These are phyloP conservation scores for Berberis thunbergii DNA, from an alignment of 164 flowering plant species.

Conservation along the genomic window DNA sequence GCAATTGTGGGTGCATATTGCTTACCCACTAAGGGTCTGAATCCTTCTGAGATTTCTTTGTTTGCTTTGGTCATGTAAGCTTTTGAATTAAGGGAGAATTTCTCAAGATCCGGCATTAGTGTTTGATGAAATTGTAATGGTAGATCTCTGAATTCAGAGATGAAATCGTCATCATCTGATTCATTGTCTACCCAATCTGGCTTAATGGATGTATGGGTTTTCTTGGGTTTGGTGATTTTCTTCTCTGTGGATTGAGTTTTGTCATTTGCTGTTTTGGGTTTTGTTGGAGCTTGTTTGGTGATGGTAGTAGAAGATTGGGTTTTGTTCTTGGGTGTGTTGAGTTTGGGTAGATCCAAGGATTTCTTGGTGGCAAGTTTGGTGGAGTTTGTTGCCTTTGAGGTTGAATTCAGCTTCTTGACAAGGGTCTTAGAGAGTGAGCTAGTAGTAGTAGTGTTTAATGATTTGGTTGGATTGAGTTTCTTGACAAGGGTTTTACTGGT, in stretches of 20 bases:
- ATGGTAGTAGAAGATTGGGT: conserved; percentile 25
- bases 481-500: conserved; percentile 13
- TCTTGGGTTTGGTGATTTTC: conserved; percentile 10
- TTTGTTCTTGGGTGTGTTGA: conserved; percentile 39
- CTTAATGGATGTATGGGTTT: conserved; percentile 14
- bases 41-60: conserved; percentile 52
- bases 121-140: conserved; percentile 64
- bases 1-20: conserved; percentile 67
- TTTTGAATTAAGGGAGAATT: conserved; percentile 60
- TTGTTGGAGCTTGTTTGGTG: conserved; percentile 14
- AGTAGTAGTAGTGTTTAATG: conserved; percentile 7
- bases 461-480: conserved; percentile 46
- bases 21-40: conserved; percentile 71
- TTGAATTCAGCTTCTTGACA: conserved; percentile 50
- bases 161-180: conserved; percentile 41
- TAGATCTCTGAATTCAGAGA: conserved; percentile 54
- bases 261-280: not conserved
- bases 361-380: conserved; percentile 27
- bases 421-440: conserved; percentile 7
- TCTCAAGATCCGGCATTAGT: conserved; percentile 65
- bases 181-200: conserved; percentile 31
- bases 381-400: conserved; percentile 17
- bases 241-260: conserved; percentile 8
- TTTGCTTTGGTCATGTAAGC: conserved; percentile 53
- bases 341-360: conserved; percentile 37